phyloP scores from a whole-genome alignment of 352 stramenopile species.

The Phytopythium chamaehyphon region DNA sequence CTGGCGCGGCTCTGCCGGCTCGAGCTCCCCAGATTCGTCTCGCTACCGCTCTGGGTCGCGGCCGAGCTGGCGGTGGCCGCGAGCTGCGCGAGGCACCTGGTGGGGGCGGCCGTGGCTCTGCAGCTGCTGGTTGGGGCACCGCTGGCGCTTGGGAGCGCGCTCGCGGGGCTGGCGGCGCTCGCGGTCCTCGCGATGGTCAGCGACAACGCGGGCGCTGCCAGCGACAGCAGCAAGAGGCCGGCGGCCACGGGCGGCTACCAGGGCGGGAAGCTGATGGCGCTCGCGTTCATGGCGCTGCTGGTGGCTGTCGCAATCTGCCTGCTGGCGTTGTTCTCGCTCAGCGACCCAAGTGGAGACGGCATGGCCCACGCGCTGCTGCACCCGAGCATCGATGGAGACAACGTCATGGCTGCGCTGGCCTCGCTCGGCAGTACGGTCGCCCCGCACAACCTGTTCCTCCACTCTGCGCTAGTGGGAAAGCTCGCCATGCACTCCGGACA shows the following conservation, averaged over 20 bases:
- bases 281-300: constrained; percentile 86
- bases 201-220: constrained; percentile 26
- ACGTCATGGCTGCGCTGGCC: constrained; percentile 58
- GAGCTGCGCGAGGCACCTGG: constrained; percentile 81
- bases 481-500: constrained; percentile 15
- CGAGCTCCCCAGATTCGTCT: constrained; percentile 53
- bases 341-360: constrained; percentile 48
- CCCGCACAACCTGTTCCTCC: constrained; percentile 94
- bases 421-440: constrained; percentile 92
- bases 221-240: neutral
- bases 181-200: constrained; percentile 83
- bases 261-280: constrained; percentile 39
- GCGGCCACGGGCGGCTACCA: constrained; percentile 4
- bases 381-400: constrained; percentile 55
- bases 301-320: constrained; percentile 86
- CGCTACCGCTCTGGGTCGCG: constrained; percentile 78
- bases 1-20: constrained; percentile 72
- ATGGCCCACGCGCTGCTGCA: constrained; percentile 71
- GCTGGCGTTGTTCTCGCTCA: constrained; percentile 81
- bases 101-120: constrained; percentile 78
- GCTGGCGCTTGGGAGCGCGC: constrained; percentile 71
- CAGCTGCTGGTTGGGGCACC: constrained; percentile 66
- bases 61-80: constrained; percentile 87
- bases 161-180: constrained; percentile 78
- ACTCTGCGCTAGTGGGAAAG: constrained; percentile 85